Evolutionary conservation across 768 basidiomycete species (phyloP).

Genomic region (Trametes meyenii): DNA sequence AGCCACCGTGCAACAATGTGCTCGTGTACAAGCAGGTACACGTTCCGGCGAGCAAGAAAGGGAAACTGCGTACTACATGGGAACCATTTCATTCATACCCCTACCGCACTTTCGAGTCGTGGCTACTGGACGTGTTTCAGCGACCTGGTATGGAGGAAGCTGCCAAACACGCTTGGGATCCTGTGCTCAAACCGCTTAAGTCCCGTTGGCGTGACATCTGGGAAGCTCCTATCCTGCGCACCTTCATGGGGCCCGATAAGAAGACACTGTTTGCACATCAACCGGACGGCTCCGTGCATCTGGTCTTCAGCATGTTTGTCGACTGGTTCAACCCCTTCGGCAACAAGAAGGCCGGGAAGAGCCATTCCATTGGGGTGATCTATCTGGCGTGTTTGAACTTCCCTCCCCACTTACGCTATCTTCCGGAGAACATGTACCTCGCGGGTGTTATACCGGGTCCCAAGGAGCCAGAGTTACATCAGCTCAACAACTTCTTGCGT

Average conservation of each 20-base stretch:
- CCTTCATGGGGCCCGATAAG: not conserved
- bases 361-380: slow-evolving; percentile 13
- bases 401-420: slow-evolving; percentile 23
- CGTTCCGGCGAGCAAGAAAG: no score
- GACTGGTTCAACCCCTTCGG: slow-evolving; percentile 20
- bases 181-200: not conserved
- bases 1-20: no score
- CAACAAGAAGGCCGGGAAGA: not conserved
- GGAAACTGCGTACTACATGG: not conserved
- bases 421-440: slow-evolving; percentile 19
- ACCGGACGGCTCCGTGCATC: not conserved
- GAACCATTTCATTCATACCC: not conserved
- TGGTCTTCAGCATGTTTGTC: slow-evolving; percentile 4
- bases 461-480: slow-evolving; percentile 34
- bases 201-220: not conserved
- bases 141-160: not conserved
- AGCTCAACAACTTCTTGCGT: slow-evolving; percentile 41
- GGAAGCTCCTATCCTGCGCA: not conserved
- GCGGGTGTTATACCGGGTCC: slow-evolving; percentile 43
- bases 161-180: not conserved
- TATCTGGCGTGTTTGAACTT: slow-evolving; percentile 31
- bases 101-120: not conserved
- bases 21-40: no score
- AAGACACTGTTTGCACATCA: not conserved
- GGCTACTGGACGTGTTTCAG: not conserved